phyloP scores from a whole-genome alignment of 257 asterid species.

The Plantago major region DNA sequence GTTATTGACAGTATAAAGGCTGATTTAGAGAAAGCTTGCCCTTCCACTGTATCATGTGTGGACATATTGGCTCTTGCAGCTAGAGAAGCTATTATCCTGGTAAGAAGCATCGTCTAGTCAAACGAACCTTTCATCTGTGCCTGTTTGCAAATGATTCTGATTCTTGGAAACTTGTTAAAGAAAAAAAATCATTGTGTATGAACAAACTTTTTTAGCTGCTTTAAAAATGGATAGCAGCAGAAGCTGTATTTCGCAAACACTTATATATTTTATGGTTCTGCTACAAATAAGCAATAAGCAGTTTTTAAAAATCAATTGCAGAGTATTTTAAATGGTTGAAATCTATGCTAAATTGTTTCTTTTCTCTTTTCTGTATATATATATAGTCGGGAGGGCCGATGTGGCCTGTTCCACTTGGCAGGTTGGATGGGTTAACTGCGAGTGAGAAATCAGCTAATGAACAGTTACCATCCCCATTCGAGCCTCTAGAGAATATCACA shows the following conservation, averaged over 20 bases:
- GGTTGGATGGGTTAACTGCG: constrained; percentile 37
- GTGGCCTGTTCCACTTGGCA: constrained; percentile 34
- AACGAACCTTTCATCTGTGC: background rate
- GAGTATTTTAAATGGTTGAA: background rate
- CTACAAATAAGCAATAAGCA: no score
- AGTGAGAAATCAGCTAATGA: constrained; percentile 62
- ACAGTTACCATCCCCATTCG: constrained; percentile 73
- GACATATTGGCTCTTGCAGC: constrained; percentile 50
- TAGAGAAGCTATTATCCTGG: constrained; percentile 62
- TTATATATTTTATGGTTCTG: no score
- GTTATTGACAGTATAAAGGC: constrained; percentile 59
- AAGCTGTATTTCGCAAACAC: no score
- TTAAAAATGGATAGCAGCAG: no score
- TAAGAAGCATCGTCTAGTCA: constrained; percentile 10
- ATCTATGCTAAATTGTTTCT: background rate
- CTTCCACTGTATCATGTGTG: constrained; percentile 38
- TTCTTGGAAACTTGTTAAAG: no score
- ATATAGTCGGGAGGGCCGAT: constrained; percentile 53
- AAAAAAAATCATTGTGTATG: no score
- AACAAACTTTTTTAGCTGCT: no score
- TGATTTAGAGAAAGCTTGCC: constrained; percentile 56
- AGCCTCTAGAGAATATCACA: constrained; percentile 42
- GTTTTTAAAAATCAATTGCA: background rate
- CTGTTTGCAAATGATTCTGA: no score
- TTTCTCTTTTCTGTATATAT: background rate